Evolutionary conservation across 768 basidiomycete species (phyloP), one percentile per base, ranked within the genome.

Genomic region (Fomitopsis serialis): DNA sequence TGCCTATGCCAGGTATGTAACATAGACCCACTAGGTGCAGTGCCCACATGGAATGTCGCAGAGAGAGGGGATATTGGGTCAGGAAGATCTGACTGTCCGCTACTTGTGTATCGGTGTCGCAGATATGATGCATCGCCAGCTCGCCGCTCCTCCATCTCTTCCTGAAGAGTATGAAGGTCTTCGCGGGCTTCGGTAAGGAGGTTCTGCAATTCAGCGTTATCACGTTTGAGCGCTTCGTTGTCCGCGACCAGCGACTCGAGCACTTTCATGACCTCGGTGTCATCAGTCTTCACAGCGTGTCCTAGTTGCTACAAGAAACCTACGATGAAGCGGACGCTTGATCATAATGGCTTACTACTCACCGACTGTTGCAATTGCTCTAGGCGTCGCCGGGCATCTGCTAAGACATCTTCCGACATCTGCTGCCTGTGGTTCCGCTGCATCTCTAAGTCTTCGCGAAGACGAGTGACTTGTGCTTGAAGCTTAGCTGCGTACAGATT

Each of bases 201-300:
- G 45, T 78, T 78, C 54, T 89, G 86, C 45, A 96, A 69, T 63
- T 96, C 91, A 7, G 79, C 77, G 54, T 89, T 92, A 61, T 92
- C 91, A 19, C 81, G 82, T 67, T 89, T 90, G 49, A 95, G 70
- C 23, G 76, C 76, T 59, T 94, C 89, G 61, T 93, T 96, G 61
- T 91, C 89, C 32, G 84, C 81, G 8, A 94, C 92, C 27, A 96
- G 74, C n/a, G 85, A 82, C 65, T 92, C 91, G 13, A 97, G 71
- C 12, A 93, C 82, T 50, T 75, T 72, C 32, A 77, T 82, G 17
- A 90, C 70, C 61, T 89, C 87, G 15, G 77, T 67, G 50, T 84
- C 76, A 45, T 82, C 81, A 11, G 62, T 58, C 19, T 60, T 51
- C 21, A 56, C 23, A 32, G 76, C 67, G 47, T 70, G 63, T 23